These are phyloP conservation scores for Dactylella cylindrospora DNA, from an alignment of 2,329 filamentous ascomycete genomes.

Conservation along the genomic window DNA sequence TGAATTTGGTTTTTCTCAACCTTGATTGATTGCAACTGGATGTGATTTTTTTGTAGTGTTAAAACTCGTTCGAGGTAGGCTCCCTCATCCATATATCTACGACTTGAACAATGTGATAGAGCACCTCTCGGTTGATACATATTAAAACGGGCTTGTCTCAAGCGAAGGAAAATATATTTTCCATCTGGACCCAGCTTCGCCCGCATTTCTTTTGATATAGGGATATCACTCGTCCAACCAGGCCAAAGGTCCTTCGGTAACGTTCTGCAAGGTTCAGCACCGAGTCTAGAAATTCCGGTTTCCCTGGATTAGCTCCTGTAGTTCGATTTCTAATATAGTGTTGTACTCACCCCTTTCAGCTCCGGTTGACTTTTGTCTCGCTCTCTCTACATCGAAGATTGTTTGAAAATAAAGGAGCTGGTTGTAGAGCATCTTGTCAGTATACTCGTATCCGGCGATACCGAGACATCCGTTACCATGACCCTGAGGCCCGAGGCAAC, in stretches of 20 bases:
- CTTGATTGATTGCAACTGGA: too few relatives aligned
- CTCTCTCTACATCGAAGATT: slow-evolving; percentile 88
- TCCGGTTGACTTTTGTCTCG: slow-evolving; percentile 59
- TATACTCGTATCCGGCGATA: slow-evolving; percentile 82
- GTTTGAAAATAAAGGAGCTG: slow-evolving; percentile 84
- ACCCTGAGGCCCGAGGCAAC: slow-evolving; percentile 83
- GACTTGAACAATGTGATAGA: too few relatives aligned
- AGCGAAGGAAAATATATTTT: slow-evolving; percentile 72
- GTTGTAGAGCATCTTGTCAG: slow-evolving; percentile 90
- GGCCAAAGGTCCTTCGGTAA: slow-evolving; percentile 76
- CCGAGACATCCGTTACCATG: slow-evolving; percentile 82
- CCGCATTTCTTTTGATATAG: slow-evolving; percentile 86
- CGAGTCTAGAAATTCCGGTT: slow-evolving; percentile 50
- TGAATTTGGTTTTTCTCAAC: too few relatives aligned
- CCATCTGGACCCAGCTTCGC: slow-evolving; percentile 91
- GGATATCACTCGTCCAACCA: slow-evolving; percentile 74
- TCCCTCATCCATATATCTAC: too few relatives aligned
- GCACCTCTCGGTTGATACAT: too few relatives aligned
- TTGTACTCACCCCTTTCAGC: slow-evolving; percentile 53
- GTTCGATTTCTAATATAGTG: background rate
- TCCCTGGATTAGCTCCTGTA: slow-evolving; percentile 45
- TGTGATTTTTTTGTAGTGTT: too few relatives aligned
- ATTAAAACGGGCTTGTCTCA: slow-evolving; percentile 23
- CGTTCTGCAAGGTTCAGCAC: slow-evolving; percentile 73
- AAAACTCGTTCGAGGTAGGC: too few relatives aligned